A percentile compares a stretch with the other conserved stretches of the same genome.
Conservation (phyloP, 768 basidiomycete species). For the Collybiopsis luxurians region DNA sequence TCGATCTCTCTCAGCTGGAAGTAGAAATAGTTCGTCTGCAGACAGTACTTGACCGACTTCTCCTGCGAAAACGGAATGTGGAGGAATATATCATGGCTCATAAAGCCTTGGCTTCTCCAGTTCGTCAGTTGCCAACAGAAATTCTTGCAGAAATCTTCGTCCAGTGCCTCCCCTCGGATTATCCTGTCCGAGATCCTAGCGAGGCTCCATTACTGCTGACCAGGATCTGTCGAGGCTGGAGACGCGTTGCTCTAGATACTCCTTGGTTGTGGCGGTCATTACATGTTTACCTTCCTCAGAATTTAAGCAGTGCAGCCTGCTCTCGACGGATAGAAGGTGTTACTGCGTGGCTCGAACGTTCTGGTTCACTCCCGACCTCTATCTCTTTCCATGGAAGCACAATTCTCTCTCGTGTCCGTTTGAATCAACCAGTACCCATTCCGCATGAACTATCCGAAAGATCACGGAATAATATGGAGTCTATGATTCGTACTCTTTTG, state of each 20-base stretch:
- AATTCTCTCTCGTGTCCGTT: too few species aligned
- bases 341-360: neutral
- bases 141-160: constrained; percentile 24
- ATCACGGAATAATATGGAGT: too few species aligned
- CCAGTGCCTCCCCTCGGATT: constrained; percentile 17
- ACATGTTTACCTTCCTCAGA: neutral
- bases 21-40: neutral
- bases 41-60: neutral
- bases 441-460: too few species aligned
- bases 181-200: constrained; percentile 10
- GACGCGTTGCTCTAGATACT: constrained; percentile 18
- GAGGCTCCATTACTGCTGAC: constrained; percentile 23
- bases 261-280: constrained; percentile 25
- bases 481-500: too few species aligned
- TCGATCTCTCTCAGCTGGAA: neutral
- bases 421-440: too few species aligned
- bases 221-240: constrained; percentile 24
- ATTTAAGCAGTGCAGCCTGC: neutral
- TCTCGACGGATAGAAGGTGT: neutral
- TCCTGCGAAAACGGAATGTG: neutral
- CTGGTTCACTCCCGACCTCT: neutral
- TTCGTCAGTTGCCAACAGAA: constrained; percentile 21
- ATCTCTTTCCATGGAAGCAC: neutral
- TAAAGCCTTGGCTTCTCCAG: constrained; percentile 19
- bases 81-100: constrained; percentile 14